Base-by-base conservation (phyloP, 305 asterid genomes). In the Rubia peregrina region DNA sequence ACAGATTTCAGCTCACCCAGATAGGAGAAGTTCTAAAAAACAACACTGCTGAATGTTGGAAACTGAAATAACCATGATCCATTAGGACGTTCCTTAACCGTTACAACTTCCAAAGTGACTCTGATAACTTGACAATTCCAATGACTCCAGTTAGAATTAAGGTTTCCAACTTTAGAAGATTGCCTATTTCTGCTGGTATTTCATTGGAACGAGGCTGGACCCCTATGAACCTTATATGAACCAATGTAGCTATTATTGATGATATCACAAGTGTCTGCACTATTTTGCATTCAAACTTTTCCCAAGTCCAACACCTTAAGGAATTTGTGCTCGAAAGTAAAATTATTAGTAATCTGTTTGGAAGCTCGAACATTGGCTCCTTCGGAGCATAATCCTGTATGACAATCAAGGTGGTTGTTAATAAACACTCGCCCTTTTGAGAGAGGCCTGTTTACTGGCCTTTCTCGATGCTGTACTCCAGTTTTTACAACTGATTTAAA, bases 11-110 rank as follows among this genome's bases (percentile, higher is more conserved):
- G 3, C 16, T 22, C 26, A 30, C 30, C 30, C 61, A 30, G 10
- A 7, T 7, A 3, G 12, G 69, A 73, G 65, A 11, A 22, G 42
- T 51, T 21, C 9, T 6, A 65, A 57, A 70, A 22, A 53, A 67
- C 44, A 51, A 24, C 42, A 53, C 26, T 26, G 38, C 62, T 26
- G 21, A 65, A 41, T 41, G 0, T 6, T 21, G 56, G 56, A 42
- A 22, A 13, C 9, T 24, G n/a, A 22, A 66, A 10, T 19, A 66
- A 66, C n/a, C 33, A 66, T 41, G 59, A 13, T 48, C 38, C 17
- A 11, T 21, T 43, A 21, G 46, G 6, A 80, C 30, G 42, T 81
- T 61, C 59, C 79, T 77, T 69, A 77, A 13, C 11, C 38, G 78
- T 55, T 4, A 21, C 83, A 74, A 44, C 14, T 64, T 76, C 67